Percentiles rank a stretch among this genome's conserved stretches.
phyloP scores from a whole-genome alignment of 2,329 filamentous ascomycete species.

The Venturiaceae sp. region DNA sequence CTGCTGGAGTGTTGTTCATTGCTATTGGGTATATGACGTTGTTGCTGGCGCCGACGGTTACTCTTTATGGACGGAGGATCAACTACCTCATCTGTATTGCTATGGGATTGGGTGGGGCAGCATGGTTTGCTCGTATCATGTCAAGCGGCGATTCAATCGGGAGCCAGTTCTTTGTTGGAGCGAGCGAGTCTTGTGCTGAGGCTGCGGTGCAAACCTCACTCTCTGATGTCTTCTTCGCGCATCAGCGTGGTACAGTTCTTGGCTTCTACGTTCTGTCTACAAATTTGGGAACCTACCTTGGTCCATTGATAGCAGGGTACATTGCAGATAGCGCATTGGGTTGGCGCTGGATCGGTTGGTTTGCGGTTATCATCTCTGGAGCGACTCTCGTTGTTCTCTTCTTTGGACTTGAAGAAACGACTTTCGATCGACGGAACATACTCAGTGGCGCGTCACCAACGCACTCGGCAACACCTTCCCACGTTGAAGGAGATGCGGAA shows the following conservation, averaged over 20 bases:
- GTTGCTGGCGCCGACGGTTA: conserved; percentile 42
- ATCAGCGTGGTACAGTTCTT: conserved; percentile 44
- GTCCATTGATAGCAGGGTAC: conserved; percentile 43
- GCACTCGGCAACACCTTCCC: background rate
- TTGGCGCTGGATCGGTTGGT: conserved; percentile 47
- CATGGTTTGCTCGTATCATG: conserved; percentile 42
- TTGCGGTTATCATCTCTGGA: conserved; percentile 40
- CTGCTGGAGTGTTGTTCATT: conserved; percentile 46
- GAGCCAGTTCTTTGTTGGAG: conserved; percentile 48
- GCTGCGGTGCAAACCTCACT: conserved; percentile 48
- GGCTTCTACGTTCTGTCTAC: conserved; percentile 48
- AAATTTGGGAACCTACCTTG: conserved; percentile 46
- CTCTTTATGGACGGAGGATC: conserved; percentile 44
- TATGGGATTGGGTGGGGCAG: conserved; percentile 39
- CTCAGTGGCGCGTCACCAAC: conserved; percentile 11
- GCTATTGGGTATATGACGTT: conserved; percentile 48
- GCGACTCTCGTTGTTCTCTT: conserved; percentile 37
- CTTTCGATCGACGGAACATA: conserved; percentile 35
- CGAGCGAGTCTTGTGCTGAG: conserved; percentile 47
- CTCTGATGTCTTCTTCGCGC: conserved; percentile 49
- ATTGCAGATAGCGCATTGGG: conserved; percentile 36
- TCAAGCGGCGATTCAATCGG: conserved; percentile 39
- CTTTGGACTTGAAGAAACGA: conserved; percentile 45
- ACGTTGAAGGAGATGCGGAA: background rate
- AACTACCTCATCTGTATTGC: conserved; percentile 45